Evolutionary conservation across 331 rosid species (phyloP), one percentile per base, ranked within the genome.

Genomic region (Pyrus hybrid): DNA sequence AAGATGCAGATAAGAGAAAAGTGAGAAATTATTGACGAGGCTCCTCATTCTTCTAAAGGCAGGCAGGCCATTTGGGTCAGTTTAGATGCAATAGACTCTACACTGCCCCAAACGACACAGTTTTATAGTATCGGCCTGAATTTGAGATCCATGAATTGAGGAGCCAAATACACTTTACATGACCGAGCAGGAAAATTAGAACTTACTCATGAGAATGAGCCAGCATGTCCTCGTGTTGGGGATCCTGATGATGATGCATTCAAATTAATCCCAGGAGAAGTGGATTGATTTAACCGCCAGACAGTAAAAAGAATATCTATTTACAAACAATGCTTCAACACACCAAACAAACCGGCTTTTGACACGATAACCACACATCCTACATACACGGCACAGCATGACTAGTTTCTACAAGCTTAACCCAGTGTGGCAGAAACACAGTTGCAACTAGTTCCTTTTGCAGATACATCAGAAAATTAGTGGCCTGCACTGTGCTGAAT

Each of bases 401-500:
- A 56, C 80, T 76, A 76, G 51, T 75, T 76, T 77, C 79, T 77
- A 85, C 76, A 87, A 76, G 65, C 67, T 69, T 53, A 72, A 82
- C 65, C 84, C 81, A 79, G 81, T 83, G 79, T 30, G 65, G 47
- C 63, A 78, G 69, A 70, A 54, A 60, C 41, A 43, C 23, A 1
- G 23, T 67, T 58, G 70, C 61, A 49, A 49, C 67, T 73, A 49
- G 45, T 62, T 58, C 67, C 74, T 26, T 51, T 58, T 16, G 30
- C 68, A 61, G 28, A 74, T 33, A 45, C 76, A 73, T 91, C 91
- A 91, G 77, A 93, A 82, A 80, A 76, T 21, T 33, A 93, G 87
- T 77, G 76, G 90, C 83, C 37, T 90, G 84, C 96, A 92, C 29
- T 63, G 86, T 26, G 68, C 70, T 33, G 93, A 86, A 21, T 90